phyloP scores from a whole-genome alignment of 2,329 filamentous ascomycete species.

The Paracorniculantispora psalliotae region DNA sequence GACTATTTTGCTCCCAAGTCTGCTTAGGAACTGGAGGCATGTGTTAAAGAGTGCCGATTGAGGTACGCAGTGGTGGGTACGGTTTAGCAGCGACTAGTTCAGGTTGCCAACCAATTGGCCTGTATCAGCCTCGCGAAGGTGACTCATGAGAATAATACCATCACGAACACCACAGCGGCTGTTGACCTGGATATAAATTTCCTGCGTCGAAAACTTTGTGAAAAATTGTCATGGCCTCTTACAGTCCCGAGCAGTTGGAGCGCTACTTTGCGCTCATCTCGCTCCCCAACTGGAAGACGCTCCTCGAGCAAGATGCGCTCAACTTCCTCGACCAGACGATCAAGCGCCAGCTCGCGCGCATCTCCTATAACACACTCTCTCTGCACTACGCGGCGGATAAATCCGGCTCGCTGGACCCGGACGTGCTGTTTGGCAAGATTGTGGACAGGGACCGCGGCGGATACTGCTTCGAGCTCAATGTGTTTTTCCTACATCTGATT shows the following conservation, averaged over 20 bases:
- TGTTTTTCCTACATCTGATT: background rate
- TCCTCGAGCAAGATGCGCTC: background rate
- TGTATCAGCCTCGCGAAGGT: no score
- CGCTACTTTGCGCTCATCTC: background rate
- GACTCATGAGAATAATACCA: background rate
- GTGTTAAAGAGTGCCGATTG: no score
- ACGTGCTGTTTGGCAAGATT: constrained; percentile 1
- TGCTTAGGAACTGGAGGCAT: no score
- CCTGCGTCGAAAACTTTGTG: no score
- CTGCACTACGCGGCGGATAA: constrained; percentile 1
- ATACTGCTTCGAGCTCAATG: constrained; percentile 6
- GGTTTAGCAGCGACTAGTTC: no score
- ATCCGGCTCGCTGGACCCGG: background rate
- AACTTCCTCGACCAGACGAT: background rate
- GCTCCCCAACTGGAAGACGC: background rate
- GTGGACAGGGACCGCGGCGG: constrained; percentile 1
- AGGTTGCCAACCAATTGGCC: no score
- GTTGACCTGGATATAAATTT: no score
- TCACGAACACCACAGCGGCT: no score
- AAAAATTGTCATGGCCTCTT: background rate
- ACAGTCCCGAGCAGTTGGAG: background rate
- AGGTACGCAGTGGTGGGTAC: no score
- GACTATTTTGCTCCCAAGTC: no score
- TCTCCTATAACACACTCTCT: constrained; percentile 5
- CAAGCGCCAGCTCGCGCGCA: constrained; percentile 1